Percentiles rank a stretch among this genome's conserved stretches.
These are phyloP conservation scores for Fomitopsis schrenkii DNA, from an alignment of 1,284 basidiomycete species.

Conservation along the genomic window DNA sequence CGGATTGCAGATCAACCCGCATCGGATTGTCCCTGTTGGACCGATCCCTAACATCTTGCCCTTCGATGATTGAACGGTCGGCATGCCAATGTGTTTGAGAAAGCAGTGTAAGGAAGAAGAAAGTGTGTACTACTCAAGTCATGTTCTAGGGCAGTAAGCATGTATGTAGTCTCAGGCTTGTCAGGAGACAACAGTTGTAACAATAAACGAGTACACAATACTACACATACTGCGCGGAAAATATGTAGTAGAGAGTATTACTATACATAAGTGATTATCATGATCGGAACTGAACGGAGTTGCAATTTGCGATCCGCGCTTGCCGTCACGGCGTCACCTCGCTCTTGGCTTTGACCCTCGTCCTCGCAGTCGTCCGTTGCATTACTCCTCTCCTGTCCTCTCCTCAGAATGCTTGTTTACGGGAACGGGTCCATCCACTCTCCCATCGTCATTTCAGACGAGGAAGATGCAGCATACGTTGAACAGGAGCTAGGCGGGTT, in stretches of 20 bases:
- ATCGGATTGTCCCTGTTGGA: constrained; percentile 70
- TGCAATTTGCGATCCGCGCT: no score
- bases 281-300: no score
- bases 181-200: no score
- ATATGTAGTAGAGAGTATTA: no score
- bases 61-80: constrained; percentile 24
- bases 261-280: no score
- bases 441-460: constrained; percentile 40
- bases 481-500: constrained; percentile 22
- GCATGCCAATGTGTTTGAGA: background rate
- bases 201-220: no score
- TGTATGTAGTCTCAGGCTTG: no score
- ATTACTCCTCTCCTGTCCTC: background rate
- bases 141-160: no score
- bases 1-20: constrained; percentile 43
- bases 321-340: no score
- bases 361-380: background rate
- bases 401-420: constrained; percentile 10
- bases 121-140: no score
- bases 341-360: background rate
- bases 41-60: constrained; percentile 71
- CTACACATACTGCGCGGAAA: no score
- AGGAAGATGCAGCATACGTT: constrained; percentile 33
- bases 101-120: no score
- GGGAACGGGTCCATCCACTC: constrained; percentile 28